Evolutionary conservation across 768 basidiomycete genomes (phyloP).

Genomic region (Rhodotorula kratochvilovae): DNA sequence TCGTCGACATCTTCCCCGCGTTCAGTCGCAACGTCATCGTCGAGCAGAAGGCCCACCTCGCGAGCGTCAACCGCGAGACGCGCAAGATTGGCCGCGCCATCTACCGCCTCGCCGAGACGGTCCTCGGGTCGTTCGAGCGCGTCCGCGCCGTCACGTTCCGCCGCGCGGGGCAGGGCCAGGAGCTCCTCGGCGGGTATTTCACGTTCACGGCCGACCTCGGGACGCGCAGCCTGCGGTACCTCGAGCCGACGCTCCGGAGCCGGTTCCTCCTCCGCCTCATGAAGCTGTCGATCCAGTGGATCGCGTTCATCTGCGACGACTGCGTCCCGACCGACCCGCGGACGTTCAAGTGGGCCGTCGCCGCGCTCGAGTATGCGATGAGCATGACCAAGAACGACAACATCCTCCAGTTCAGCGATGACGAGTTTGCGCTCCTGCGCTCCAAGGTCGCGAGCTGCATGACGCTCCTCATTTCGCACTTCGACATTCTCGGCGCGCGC

Average conservation of each 20-base stretch:
- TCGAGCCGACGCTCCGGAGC: constrained; percentile 64
- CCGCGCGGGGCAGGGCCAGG: constrained; percentile 62
- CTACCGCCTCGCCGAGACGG: constrained; percentile 82
- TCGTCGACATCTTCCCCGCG: constrained; percentile 45
- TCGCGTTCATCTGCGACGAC: constrained; percentile 95
- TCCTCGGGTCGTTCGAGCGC: constrained; percentile 83
- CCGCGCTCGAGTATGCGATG: constrained; percentile 86
- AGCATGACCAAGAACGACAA: constrained; percentile 79
- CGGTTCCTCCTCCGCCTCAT: constrained; percentile 80
- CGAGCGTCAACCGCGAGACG: constrained; percentile 79
- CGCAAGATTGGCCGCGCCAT: constrained; percentile 85
- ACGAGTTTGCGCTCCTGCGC: constrained; percentile 83
- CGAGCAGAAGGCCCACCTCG: constrained; percentile 85
- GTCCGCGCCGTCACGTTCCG: constrained; percentile 63
- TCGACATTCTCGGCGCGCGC: constrained; percentile 93
- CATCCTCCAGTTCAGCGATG: constrained; percentile 78
- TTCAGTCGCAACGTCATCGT: constrained; percentile 55
- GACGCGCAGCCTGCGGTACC: constrained; percentile 77
- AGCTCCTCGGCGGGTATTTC: constrained; percentile 89
- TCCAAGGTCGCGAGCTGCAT: constrained; percentile 92
- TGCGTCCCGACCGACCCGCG: constrained; percentile 92
- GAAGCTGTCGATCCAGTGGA: constrained; percentile 91
- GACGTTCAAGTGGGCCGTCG: constrained; percentile 97
- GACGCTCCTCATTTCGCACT: constrained; percentile 92
- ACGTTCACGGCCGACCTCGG: constrained; percentile 94